phyloP scores from a whole-genome alignment of 208 protist genomes.

The Acanthamoeba triangularis region DNA sequence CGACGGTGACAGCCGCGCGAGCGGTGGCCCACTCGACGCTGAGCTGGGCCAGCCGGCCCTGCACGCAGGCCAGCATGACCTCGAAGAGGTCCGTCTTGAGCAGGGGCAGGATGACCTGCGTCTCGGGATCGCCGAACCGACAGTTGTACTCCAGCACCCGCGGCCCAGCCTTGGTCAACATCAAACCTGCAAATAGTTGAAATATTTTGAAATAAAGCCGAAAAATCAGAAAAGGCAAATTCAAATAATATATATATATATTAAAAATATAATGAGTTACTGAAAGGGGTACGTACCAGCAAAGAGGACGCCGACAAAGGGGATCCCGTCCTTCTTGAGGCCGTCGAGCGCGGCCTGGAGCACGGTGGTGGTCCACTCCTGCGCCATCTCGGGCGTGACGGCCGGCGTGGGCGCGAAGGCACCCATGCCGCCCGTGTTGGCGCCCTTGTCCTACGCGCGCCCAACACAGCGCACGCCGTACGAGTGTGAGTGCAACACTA shows the following conservation, averaged over 20 bases:
- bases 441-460: slow-evolving; percentile 79
- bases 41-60: slow-evolving; percentile 83
- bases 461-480: neutral
- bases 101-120: slow-evolving; percentile 87
- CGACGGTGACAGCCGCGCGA: slow-evolving; percentile 84
- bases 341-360: slow-evolving; percentile 88
- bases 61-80: slow-evolving; percentile 71
- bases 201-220: neutral
- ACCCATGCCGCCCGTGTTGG: slow-evolving; percentile 92
- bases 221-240: too few relatives aligned
- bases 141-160: slow-evolving; percentile 90
- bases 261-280: too few relatives aligned
- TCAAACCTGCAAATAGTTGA: slow-evolving; percentile 68
- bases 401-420: slow-evolving; percentile 88
- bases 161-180: slow-evolving; percentile 83
- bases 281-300: slow-evolving; percentile 76
- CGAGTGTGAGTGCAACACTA: neutral
- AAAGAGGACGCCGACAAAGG: slow-evolving; percentile 89
- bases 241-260: too few relatives aligned
- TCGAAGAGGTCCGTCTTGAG: slow-evolving; percentile 82
- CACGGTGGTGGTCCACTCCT: slow-evolving; percentile 73
- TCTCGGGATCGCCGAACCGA: slow-evolving; percentile 91
- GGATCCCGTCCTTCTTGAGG: slow-evolving; percentile 88
- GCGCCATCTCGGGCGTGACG: neutral
- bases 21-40: slow-evolving; percentile 71